A percentile compares a stretch with the other conserved stretches of the same genome.
phyloP scores from a whole-genome alignment of 176 grass and related monocot genomes.

The Metroxylon sagu region DNA sequence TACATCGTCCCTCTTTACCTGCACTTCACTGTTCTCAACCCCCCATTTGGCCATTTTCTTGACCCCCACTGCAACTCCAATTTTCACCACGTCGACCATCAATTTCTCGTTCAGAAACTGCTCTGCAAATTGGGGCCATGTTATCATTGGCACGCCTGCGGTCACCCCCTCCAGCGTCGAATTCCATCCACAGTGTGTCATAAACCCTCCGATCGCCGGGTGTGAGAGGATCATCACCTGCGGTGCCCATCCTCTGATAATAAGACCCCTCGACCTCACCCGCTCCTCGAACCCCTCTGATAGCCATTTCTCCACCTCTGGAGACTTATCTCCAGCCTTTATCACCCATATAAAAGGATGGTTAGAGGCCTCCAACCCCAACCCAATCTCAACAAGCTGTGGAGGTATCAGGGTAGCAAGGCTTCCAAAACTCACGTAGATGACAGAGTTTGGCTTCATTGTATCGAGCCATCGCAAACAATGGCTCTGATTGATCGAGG shows the following conservation, averaged over 20 bases:
- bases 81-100: neutral
- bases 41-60: neutral
- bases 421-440: slow-evolving; percentile 9
- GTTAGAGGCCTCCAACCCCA: neutral
- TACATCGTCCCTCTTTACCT: neutral
- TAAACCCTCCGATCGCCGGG: neutral
- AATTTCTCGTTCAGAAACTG: slow-evolving; percentile 9
- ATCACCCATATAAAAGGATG: slow-evolving; percentile 10
- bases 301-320: slow-evolving; percentile 1
- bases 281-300: neutral
- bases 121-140: neutral
- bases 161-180: neutral
- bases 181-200: slow-evolving; percentile 16
- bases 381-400: neutral
- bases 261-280: neutral
- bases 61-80: neutral
- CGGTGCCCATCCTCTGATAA: slow-evolving; percentile 5
- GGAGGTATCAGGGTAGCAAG: neutral
- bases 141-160: slow-evolving; percentile 1
- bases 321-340: neutral
- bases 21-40: too few species aligned
- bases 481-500: neutral
- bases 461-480: neutral
- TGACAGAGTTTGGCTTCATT: neutral
- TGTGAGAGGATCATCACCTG: slow-evolving; percentile 1